Evolutionary conservation across 768 basidiomycete species (phyloP).

Genomic region (Mycena indigotica): DNA sequence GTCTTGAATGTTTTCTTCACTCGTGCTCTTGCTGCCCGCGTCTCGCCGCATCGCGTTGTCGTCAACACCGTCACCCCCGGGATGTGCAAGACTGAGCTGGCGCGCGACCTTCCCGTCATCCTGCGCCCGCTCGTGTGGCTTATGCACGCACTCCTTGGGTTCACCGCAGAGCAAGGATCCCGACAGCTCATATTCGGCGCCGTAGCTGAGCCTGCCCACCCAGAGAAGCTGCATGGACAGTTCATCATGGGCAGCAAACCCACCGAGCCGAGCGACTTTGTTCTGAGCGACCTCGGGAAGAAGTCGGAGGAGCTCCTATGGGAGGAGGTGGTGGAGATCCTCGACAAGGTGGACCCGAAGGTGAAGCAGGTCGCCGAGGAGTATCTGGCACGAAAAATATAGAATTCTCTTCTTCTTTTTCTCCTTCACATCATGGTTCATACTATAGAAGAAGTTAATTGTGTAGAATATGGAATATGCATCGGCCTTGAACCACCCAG

Average conservation of each 20-base stretch:
- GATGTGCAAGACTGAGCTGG: slow-evolving; percentile 41
- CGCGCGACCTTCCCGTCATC: slow-evolving; percentile 27
- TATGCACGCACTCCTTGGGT: slow-evolving; percentile 35
- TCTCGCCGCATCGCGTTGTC: slow-evolving; percentile 32
- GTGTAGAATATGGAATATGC: too few species aligned
- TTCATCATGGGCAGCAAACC: slow-evolving; percentile 29
- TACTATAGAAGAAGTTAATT: too few species aligned
- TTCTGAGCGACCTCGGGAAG: slow-evolving; percentile 34
- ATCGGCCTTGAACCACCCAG: too few species aligned
- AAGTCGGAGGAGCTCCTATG: slow-evolving; percentile 35
- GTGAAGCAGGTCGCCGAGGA: not conserved
- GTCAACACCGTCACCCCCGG: slow-evolving; percentile 45
- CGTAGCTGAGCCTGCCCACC: slow-evolving; percentile 22
- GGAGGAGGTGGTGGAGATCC: slow-evolving; percentile 21
- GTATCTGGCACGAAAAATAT: not conserved
- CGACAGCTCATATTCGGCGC: slow-evolving; percentile 39
- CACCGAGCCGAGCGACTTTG: slow-evolving; percentile 37
- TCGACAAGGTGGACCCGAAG: slow-evolving; percentile 10
- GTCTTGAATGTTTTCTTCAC: slow-evolving; percentile 45
- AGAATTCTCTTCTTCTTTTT: not conserved
- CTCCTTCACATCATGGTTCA: too few species aligned
- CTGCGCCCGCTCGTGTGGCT: slow-evolving; percentile 21
- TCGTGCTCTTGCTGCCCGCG: slow-evolving; percentile 36
- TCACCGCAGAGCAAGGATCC: slow-evolving; percentile 40
- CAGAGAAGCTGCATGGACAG: slow-evolving; percentile 32